These are phyloP conservation scores for Podaxis sp. DNA, from an alignment of 768 basidiomycete genomes.

Conservation along the genomic window DNA sequence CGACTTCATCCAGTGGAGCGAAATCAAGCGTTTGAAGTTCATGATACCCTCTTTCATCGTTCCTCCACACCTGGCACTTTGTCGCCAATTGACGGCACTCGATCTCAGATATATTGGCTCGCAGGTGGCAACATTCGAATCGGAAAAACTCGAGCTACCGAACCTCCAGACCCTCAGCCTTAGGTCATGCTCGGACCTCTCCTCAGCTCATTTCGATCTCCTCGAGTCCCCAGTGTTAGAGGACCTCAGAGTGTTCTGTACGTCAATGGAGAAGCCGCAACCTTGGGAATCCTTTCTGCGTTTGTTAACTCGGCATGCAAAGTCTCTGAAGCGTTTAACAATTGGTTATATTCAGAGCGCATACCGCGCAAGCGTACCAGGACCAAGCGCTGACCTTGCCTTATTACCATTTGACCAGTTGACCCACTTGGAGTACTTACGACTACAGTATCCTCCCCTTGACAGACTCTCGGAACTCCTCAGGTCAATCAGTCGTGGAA, in stretches of 20 bases:
- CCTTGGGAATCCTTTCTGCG: not conserved
- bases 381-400: not conserved
- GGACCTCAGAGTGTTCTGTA: not conserved
- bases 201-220: not conserved
- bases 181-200: not conserved
- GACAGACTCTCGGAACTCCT: not conserved
- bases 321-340: not conserved
- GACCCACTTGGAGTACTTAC: not conserved
- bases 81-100: not conserved
- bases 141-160: not conserved
- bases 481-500: not conserved
- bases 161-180: not conserved
- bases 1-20: not conserved
- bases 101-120: slow-evolving; percentile 2
- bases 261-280: not conserved
- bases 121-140: not conserved
- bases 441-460: not conserved
- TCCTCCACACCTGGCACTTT: not conserved
- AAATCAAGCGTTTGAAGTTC: not conserved
- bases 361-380: not conserved
- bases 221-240: not conserved
- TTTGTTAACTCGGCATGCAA: not conserved
- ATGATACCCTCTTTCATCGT: not conserved
- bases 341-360: not conserved
- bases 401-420: not conserved